Evolutionary conservation across 108 stramenopile species (phyloP).

Genomic region (Bacterosira constricta): DNA sequence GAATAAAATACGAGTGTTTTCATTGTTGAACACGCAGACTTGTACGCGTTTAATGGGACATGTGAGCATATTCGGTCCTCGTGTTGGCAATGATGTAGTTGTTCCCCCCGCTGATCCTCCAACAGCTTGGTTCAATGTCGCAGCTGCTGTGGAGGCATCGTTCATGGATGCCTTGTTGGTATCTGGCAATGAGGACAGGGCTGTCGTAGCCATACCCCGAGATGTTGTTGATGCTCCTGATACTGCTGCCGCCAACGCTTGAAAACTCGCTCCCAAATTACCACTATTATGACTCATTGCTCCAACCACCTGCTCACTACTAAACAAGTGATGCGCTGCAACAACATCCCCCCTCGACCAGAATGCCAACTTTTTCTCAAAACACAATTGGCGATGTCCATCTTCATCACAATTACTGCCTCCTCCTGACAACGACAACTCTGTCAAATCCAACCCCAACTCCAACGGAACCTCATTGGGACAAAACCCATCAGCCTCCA

Average conservation of each 20-base stretch:
- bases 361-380: constrained; percentile 78
- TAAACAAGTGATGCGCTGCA: constrained; percentile 1
- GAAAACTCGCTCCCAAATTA: neutral
- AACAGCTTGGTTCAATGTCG: constrained; percentile 19
- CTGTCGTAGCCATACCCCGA: neutral
- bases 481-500: constrained; percentile 96
- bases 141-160: constrained; percentile 1
- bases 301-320: neutral
- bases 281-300: neutral
- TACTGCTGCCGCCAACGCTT: constrained; percentile 9
- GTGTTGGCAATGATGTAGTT: neutral
- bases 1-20: constrained; percentile 87
- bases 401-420: neutral
- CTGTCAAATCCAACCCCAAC: constrained; percentile 61
- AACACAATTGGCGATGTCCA: neutral
- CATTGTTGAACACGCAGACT: constrained; percentile 95
- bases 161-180: constrained; percentile 10
- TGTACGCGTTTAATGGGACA: constrained; percentile 81
- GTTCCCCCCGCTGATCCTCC: neutral
- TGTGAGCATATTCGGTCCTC: neutral
- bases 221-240: neutral
- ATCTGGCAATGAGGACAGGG: neutral
- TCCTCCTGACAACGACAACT: constrained; percentile 43
- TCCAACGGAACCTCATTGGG: constrained; percentile 97
- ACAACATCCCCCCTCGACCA: constrained; percentile 86